Evolutionary conservation across 163 green algal species (phyloP), one percentile per base, ranked within the genome.

Genomic region (Scenedesmus sp.): DNA sequence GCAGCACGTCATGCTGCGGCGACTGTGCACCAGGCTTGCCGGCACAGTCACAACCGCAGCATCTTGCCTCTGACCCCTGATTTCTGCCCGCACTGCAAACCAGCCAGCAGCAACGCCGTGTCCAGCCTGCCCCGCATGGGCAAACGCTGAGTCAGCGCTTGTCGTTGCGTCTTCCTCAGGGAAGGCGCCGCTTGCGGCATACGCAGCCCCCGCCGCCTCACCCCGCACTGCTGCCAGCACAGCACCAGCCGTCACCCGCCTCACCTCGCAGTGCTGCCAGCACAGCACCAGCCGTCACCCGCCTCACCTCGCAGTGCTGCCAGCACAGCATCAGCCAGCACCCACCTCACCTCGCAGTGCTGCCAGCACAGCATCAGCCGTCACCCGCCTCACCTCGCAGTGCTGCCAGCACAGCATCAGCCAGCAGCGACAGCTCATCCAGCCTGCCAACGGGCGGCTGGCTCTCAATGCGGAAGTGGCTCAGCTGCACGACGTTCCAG

Each of bases 391-490:
- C 42, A 86, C 87, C 87, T 42, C 87, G 53, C 33, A 82, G 43
- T 26, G 87, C 87, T 10, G 78, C 78, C 20, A 91, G 78, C 53
- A 91, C 78, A 33, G 87, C 87, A 65, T 91, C 78, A 15, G 78
- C 87, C 40, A 91, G 33, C 40, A 51, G 16, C 26, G 81, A 43
- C 15, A 87, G 51, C 40, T 26, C 15, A 22, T 87, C 56, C 59
- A 91, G 43, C 12, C 59, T 16, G 22, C 56, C 56, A 26, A 7
- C 56, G 3, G 87, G 87, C 3, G 87, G 87, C 7, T 37, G 51
- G 56, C 10, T 33, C 42, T 87, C 76, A 51, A 87, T 87, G 1
- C 78, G 61, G 15, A 24, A 72, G 56, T 87, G 87, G 56, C 56
- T 87, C 26, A 87, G 16, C 51, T 53, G 87, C 78, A 87, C 87